A percentile compares a stretch with the other conserved stretches of the same genome.
phyloP scores from a whole-genome alignment of 768 basidiomycete species.

The Mycena capillaripes region DNA sequence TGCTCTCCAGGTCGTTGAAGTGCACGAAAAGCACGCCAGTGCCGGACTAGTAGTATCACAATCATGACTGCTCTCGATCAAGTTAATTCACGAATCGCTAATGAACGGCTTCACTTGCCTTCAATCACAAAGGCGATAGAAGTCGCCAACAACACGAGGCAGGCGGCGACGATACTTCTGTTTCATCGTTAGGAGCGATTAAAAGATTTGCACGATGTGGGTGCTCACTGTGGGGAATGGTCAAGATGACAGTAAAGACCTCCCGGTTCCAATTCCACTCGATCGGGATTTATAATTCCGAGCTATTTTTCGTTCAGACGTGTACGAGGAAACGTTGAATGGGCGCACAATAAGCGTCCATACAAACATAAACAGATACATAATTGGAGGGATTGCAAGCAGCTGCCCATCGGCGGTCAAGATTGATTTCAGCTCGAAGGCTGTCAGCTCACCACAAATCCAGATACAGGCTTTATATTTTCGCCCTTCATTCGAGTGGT shows the following conservation, averaged over 20 bases:
- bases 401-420: neutral
- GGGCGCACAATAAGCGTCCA: conserved; percentile 11
- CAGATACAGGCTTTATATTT: neutral
- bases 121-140: neutral
- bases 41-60: conserved; percentile 3
- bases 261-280: conserved; percentile 17
- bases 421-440: too few species aligned
- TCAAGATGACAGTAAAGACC: conserved; percentile 26
- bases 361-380: conserved; percentile 14
- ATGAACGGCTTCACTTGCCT: neutral
- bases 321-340: too few species aligned
- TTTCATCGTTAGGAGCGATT: neutral
- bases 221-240: neutral
- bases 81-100: neutral
- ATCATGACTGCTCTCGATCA: neutral
- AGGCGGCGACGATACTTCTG: conserved; percentile 4
- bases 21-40: conserved; percentile 28
- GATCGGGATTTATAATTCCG: conserved; percentile 1
- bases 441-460: conserved; percentile 8
- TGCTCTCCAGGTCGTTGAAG: conserved; percentile 23
- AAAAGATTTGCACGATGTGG: neutral
- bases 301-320: neutral
- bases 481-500: conserved; percentile 14
- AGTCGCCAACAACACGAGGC: conserved; percentile 3
- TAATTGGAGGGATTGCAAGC: conserved; percentile 4